phyloP scores from a whole-genome alignment of 2,329 filamentous ascomycete species.

The Botrytis galanthina region DNA sequence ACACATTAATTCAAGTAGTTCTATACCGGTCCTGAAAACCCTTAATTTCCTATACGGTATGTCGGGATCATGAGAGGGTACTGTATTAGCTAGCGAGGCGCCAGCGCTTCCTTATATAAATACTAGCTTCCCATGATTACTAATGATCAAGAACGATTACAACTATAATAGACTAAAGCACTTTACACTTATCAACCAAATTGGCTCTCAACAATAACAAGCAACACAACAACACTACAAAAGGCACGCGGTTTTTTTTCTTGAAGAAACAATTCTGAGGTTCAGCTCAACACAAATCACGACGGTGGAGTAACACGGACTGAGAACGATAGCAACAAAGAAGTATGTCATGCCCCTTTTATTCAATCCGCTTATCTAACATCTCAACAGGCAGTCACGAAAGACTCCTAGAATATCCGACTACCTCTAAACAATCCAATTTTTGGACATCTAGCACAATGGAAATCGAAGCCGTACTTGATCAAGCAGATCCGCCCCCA shows the following conservation, averaged over 20 bases:
- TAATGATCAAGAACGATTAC: no score
- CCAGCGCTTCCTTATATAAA: no score
- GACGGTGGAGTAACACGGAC: not conserved
- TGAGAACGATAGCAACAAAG: not conserved
- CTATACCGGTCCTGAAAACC: no score
- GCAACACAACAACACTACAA: not conserved
- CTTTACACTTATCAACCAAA: no score
- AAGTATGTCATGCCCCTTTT: not conserved
- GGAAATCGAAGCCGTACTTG: no score
- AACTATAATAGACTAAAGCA: no score
- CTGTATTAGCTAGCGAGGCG: no score
- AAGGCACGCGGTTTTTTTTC: not conserved
- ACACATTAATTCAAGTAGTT: no score
- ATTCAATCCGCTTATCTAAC: not conserved
- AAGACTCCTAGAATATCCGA: not conserved
- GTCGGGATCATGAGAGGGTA: no score
- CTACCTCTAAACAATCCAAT: not conserved
- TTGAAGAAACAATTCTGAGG: not conserved
- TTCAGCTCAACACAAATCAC: not conserved
- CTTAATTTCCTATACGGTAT: not conserved
- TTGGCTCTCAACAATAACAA: not conserved
- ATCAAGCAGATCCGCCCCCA: no score
- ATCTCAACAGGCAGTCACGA: not conserved
- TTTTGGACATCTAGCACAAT: not conserved
- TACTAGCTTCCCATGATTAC: no score